A percentile compares a stretch with the other conserved stretches of the same genome.
Evolutionary conservation across 108 stramenopile genomes (phyloP).

Genomic region (Phaeodactylum tricornutum): DNA sequence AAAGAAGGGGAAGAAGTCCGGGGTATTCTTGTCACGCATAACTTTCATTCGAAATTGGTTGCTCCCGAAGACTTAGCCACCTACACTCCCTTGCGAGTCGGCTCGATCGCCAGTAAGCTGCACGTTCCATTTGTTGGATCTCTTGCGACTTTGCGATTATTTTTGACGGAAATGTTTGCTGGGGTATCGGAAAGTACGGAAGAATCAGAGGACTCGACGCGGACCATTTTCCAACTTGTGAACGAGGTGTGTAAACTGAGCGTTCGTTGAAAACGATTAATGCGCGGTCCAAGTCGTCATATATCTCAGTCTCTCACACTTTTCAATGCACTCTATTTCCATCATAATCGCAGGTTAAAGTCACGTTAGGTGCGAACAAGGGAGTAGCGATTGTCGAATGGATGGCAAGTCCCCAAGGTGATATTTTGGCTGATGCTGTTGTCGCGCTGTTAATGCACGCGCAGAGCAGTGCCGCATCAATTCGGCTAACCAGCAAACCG

Average conservation of each 20-base stretch:
- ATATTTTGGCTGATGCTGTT: conserved; percentile 89
- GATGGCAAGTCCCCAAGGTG: conserved; percentile 85
- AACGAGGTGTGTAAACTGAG: too few relatives aligned
- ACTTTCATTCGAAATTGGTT: conserved; percentile 74
- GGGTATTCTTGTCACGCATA: conserved; percentile 81
- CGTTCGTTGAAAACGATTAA: too few relatives aligned
- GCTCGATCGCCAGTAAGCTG: conserved; percentile 69
- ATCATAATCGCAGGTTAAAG: too few relatives aligned
- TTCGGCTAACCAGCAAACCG: conserved; percentile 76
- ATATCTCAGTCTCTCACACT: too few relatives aligned
- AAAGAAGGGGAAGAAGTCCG: conserved; percentile 56
- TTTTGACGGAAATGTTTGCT: conserved; percentile 74
- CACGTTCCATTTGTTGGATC: conserved; percentile 84
- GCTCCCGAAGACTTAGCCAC: conserved; percentile 75
- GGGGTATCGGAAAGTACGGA: conserved; percentile 42
- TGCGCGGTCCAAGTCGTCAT: too few relatives aligned
- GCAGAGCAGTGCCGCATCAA: conserved; percentile 79
- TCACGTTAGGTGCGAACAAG: too few relatives aligned
- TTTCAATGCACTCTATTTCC: too few relatives aligned
- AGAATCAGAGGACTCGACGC: too few relatives aligned
- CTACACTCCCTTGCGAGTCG: conserved; percentile 83
- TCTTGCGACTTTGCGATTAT: conserved; percentile 57
- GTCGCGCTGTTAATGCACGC: conserved; percentile 87
- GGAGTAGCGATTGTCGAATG: conserved; percentile 73
- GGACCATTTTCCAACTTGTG: too few relatives aligned